phyloP scores from a whole-genome alignment of 1,284 basidiomycete species.

The Fomitopsis pinicola region DNA sequence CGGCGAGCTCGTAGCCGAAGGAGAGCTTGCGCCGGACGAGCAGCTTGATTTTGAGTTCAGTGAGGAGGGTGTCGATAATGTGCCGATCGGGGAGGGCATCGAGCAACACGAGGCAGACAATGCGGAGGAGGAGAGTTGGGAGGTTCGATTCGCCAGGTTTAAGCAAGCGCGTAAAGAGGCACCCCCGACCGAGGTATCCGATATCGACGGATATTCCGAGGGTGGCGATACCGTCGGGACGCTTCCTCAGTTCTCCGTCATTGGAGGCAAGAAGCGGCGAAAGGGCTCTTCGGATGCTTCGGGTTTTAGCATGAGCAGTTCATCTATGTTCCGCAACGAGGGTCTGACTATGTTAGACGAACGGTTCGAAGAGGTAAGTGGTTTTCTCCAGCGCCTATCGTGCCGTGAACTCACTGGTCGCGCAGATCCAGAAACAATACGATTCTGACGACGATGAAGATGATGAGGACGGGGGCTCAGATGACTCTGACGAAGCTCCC shows the following conservation, averaged over 20 bases:
- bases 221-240: slow-evolving; percentile 77
- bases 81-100: slow-evolving; percentile 14
- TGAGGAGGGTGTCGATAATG: slow-evolving; percentile 49
- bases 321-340: slow-evolving; percentile 92
- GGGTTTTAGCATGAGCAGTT: slow-evolving; percentile 96
- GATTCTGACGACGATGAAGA: slow-evolving; percentile 58
- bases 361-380: slow-evolving; percentile 83
- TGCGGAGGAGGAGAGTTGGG: slow-evolving; percentile 51
- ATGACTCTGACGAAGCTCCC: slow-evolving; percentile 62
- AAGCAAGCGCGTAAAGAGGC: slow-evolving; percentile 48
- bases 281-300: slow-evolving; percentile 81
- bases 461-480: slow-evolving; percentile 42
- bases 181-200: slow-evolving; percentile 39
- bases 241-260: slow-evolving; percentile 68
- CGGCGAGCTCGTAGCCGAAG: slow-evolving; percentile 66
- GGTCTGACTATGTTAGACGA: slow-evolving; percentile 88
- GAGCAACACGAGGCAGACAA: slow-evolving; percentile 8
- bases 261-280: slow-evolving; percentile 73
- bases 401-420: not conserved
- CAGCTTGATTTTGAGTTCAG: slow-evolving; percentile 63
- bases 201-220: slow-evolving; percentile 56
- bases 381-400: not conserved
- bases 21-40: slow-evolving; percentile 57
- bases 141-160: slow-evolving; percentile 74
- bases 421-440: slow-evolving; percentile 74